A percentile compares a stretch with the other conserved stretches of the same genome.
Conservation (phyloP, 75 land plant species). For the Pinus tabuliformis region DNA sequence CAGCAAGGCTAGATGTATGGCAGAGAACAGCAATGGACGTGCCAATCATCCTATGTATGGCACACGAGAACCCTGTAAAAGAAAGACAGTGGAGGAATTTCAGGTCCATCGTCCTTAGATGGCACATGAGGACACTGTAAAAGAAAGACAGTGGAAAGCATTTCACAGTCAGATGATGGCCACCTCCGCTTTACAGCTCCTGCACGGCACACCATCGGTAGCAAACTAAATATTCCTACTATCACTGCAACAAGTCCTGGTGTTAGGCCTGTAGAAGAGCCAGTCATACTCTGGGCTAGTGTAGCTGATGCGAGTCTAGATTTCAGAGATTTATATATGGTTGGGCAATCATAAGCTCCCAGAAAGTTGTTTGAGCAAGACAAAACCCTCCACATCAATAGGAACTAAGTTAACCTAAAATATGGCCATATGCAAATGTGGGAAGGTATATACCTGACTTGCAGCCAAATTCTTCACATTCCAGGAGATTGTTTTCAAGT, state of each 20-base stretch:
- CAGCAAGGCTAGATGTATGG: background rate
- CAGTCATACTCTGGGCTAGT: background rate
- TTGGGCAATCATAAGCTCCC: constrained; percentile 6
- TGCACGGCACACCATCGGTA: background rate
- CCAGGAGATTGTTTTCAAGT: too few species aligned
- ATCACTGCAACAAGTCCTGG: background rate
- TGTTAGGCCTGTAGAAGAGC: constrained; percentile 2
- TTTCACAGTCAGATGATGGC: background rate
- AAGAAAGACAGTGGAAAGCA: too few species aligned
- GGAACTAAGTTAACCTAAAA: background rate
- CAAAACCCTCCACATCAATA: background rate
- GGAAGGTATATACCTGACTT: too few species aligned
- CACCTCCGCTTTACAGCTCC: constrained; percentile 2
- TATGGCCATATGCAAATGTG: constrained; percentile 2
- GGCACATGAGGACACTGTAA: too few species aligned
- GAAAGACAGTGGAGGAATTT: background rate
- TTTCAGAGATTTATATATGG: constrained; percentile 3
- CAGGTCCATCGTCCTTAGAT: background rate
- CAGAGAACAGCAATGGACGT: background rate
- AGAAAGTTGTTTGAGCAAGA: background rate
- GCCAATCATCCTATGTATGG: background rate
- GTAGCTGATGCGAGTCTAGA: background rate
- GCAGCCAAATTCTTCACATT: too few species aligned
- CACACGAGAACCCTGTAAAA: background rate
- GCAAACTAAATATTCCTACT: background rate